Evolutionary conservation across 371 early-diverging fungal species (phyloP), one percentile per base, ranked within the genome.

Genomic region (Mucor sp.): DNA sequence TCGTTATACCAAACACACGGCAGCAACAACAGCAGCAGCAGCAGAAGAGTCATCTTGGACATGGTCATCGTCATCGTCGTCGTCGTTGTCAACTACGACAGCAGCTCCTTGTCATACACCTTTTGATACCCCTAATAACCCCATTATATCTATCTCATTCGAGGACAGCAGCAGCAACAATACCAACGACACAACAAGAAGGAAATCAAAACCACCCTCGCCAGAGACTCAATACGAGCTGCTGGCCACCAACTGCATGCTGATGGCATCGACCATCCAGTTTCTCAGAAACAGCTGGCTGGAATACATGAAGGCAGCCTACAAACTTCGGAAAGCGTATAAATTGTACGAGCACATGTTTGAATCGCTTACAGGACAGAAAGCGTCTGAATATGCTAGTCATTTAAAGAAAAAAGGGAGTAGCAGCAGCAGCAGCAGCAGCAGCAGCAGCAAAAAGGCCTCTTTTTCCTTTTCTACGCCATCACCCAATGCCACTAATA

Each of bases 251-350:
- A 79, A 78, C 35, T 83, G 83, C 59, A 79, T 80, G 67, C 60
- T 83, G 14, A 83, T 83, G 83, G 70, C 79, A 0, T 77, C 83
- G 5, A 83, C 83, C 0, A 71, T 81, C 1, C 83, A 83, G 44
- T 83, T 83, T 37, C 60, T 80, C n/a, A 65, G 78, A 37, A 77
- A 74, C 35, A 79, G 75, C 44, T 83, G 81, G 83, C 43, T 83
- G 32, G 83, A 83, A 37, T 80, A 83, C 37, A 80, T 83, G 83
- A 78, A 76, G 35, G 83, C 78, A 0, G 77, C 83, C 2, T 83
- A 83, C 48, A 74, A 77, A 62, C 47, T 83, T 39, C 71, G 83
- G 6, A 83, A 83, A 60, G 71, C 83, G 0, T 83, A 83, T 61
- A 80, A 77, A 57, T 68, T 76, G 70, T 83, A 80, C 50, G 83